Conservation (phyloP, 106 monocot genomes). For the Dendrobium catenatum region DNA sequence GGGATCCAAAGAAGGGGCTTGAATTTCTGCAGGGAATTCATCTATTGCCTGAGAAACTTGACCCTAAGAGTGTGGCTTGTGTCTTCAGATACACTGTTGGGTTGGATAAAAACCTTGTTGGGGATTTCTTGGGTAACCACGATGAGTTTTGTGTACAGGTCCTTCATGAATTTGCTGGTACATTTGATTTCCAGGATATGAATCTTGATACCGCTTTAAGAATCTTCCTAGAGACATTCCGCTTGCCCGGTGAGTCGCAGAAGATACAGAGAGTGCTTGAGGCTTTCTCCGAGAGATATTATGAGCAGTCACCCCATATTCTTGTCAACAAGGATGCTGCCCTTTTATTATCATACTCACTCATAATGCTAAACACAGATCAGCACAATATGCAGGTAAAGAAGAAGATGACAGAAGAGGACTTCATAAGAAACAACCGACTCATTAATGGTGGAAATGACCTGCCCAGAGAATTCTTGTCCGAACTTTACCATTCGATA, state of each 20-base stretch:
- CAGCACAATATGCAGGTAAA: constrained; percentile 76
- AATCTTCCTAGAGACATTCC: constrained; percentile 69
- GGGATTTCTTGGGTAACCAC: constrained; percentile 73
- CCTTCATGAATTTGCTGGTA: constrained; percentile 66
- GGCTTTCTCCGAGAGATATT: constrained; percentile 78
- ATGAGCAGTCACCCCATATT: constrained; percentile 62
- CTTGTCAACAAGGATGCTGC: constrained; percentile 70
- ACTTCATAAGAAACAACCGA: constrained; percentile 70
- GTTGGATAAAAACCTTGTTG: constrained; percentile 66
- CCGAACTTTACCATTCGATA: constrained; percentile 61
- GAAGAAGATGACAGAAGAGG: constrained; percentile 82
- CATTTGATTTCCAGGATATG: constrained; percentile 73
- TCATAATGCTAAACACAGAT: constrained; percentile 77
- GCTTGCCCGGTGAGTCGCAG: constrained; percentile 73
- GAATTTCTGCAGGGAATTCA: constrained; percentile 67
- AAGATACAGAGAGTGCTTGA: constrained; percentile 80
- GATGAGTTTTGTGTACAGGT: constrained; percentile 72
- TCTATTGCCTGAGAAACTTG: constrained; percentile 74
- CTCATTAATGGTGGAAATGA: constrained; percentile 64
- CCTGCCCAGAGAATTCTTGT: constrained; percentile 64
- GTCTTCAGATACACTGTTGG: constrained; percentile 66
- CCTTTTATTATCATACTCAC: constrained; percentile 58
- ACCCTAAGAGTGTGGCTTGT: constrained; percentile 59
- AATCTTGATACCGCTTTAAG: constrained; percentile 63
- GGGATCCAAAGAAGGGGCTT: constrained; percentile 64